These are phyloP conservation scores for Anaeramoeba flamelloides DNA, from an alignment of 78 protist genomes.

Conservation along the genomic window DNA sequence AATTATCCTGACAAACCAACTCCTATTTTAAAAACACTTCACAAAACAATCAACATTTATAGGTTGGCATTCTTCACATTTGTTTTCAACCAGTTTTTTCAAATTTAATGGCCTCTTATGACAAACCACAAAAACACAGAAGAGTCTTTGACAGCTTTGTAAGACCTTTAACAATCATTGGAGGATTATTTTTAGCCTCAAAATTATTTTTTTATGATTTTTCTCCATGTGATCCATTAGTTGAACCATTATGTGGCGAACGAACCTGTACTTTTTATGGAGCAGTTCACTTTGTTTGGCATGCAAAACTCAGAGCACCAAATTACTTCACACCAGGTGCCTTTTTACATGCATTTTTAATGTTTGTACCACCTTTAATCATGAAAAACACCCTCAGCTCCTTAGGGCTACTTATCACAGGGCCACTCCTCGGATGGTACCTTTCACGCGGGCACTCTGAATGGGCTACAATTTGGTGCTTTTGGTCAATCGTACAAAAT, in stretches of 20 bases:
- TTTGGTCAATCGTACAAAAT: not conserved
- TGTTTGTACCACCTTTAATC: not conserved
- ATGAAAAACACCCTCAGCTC: not conserved
- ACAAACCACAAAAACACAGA: not conserved
- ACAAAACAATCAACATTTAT: too few relatives aligned
- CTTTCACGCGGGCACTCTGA: not conserved
- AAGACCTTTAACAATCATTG: not conserved
- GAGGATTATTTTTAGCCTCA: not conserved
- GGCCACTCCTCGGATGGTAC: not conserved
- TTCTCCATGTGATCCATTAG: not conserved
- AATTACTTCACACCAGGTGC: conserved; percentile 1
- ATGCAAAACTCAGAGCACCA: not conserved
- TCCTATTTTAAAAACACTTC: too few relatives aligned
- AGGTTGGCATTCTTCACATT: not conserved
- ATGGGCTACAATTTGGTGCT: not conserved
- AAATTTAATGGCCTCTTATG: not conserved
- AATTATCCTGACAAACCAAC: too few relatives aligned
- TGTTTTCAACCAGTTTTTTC: not conserved
- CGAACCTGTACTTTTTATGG: not conserved
- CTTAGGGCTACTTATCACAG: not conserved
- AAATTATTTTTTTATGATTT: not conserved
- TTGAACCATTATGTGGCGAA: not conserved
- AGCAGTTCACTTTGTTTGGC: not conserved
- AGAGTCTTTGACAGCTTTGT: not conserved
- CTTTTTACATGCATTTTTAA: not conserved